phyloP scores from a whole-genome alignment of 345 rosid genomes.

The Citrus cavaleriei region DNA sequence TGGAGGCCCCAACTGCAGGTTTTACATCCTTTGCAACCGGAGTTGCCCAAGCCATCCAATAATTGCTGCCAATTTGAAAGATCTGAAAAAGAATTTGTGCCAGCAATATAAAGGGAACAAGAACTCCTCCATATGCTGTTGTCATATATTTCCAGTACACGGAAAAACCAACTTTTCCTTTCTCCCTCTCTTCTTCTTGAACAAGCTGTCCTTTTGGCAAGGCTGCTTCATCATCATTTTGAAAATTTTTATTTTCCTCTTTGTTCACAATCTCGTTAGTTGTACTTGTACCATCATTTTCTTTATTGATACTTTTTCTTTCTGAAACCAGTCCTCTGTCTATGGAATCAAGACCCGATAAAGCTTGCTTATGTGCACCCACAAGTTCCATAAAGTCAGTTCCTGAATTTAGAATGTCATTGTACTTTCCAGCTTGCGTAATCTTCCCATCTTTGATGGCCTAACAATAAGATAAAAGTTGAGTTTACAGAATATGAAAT shows the following conservation, averaged over 20 bases:
- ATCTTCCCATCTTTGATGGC: slow-evolving; percentile 43
- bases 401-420: not conserved
- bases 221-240: slow-evolving; percentile 26
- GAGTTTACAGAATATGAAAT: not conserved
- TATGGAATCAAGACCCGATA: slow-evolving; percentile 41
- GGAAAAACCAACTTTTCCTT: slow-evolving; percentile 60
- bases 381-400: slow-evolving; percentile 76
- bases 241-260: slow-evolving; percentile 21
- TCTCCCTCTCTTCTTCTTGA: slow-evolving; percentile 87
- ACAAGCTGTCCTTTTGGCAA: slow-evolving; percentile 62
- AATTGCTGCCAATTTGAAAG: slow-evolving; percentile 66
- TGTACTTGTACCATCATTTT: not conserved
- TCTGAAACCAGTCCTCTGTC: slow-evolving; percentile 27
- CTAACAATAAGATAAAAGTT: slow-evolving; percentile 21
- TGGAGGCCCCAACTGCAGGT: slow-evolving; percentile 35
- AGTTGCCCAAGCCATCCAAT: slow-evolving; percentile 81
- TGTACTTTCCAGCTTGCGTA: slow-evolving; percentile 1
- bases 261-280: slow-evolving; percentile 8
- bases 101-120: slow-evolving; percentile 54
- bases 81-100: slow-evolving; percentile 49
- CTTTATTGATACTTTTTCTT: slow-evolving; percentile 16
- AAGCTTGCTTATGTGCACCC: slow-evolving; percentile 65
- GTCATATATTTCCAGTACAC: slow-evolving; percentile 71
- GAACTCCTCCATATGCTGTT: slow-evolving; percentile 58
- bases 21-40: slow-evolving; percentile 48